Evolutionary conservation across 1,284 basidiomycete genomes (phyloP), one percentile per base, ranked within the genome.

Genomic region (Boletus holoroseus): DNA sequence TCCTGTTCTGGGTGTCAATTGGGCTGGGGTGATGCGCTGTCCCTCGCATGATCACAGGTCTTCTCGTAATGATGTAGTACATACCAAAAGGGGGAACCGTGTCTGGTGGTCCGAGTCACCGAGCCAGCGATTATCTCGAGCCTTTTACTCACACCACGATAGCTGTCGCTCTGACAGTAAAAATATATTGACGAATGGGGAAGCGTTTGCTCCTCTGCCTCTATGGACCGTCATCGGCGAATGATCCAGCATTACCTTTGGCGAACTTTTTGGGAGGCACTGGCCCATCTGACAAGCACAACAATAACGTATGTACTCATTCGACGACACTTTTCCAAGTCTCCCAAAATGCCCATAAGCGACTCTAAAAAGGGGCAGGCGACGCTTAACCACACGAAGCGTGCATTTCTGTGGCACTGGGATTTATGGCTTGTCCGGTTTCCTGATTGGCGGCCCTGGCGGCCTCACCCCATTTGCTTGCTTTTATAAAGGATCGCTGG

Each of bases 401-500:
- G n/a, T n/a, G n/a, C n/a, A n/a, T n/a, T n/a, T n/a, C n/a, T n/a
- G n/a, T n/a, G n/a, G n/a, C n/a, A n/a, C n/a, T n/a, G n/a, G n/a
- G n/a, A n/a, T n/a, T n/a, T n/a, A n/a, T n/a, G n/a, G n/a, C n/a
- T n/a, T n/a, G n/a, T n/a, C n/a, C n/a, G n/a, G n/a, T n/a, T n/a
- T n/a, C n/a, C n/a, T n/a, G n/a, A n/a, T n/a, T n/a, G n/a, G n/a
- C n/a, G n/a, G n/a, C n/a, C n/a, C n/a, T n/a, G n/a, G 18, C 20
- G 24, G 9, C 24, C 36, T 35, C 44, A 31, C 31, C 22, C 24
- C 15, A 16, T 24, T 22, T 7, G 2, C 28, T 38, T 40, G 16
- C 24, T 18, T n/a, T 36, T 35, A 62, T 61, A 59, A 62, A 62
- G 31, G 31, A 40, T 42, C 15, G 16, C 36, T n/a, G 18, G 18